Evolutionary conservation across 1,284 basidiomycete species (phyloP), one percentile per base, ranked within the genome.

Genomic region (Cryptococcus depauperatus): DNA sequence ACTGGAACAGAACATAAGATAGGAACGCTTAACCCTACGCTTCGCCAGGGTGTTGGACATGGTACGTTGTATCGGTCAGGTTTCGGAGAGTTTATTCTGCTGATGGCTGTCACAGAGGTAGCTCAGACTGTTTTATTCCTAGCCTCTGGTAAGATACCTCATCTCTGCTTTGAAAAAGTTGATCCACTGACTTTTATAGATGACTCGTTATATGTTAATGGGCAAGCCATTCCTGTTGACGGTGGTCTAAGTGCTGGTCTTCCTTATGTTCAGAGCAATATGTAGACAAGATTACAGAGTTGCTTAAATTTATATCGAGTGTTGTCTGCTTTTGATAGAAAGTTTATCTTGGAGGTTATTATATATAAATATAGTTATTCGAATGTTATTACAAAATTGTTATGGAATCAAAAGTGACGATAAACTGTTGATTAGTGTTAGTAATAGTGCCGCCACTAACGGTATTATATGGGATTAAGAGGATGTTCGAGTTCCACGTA

Each of bases 151-250:
- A 62, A 67, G 76, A 56, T 34, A 19, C 16, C 21, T 37, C 35
- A 10, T 14, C 19, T 8, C 18, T 1, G 3, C 14, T 21, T 18
- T 18, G 9, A 21, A 23, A 16, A 37, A 21, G 2, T 18, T 13
- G 21, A 8, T 21, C 14, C 14, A 18, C 7, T 0, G 2, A 9
- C 5, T 19, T 37, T 13, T 11, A 4, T 53, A 85, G 89, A 91
- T 59, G 87, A 90, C 50, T 82, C 88, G 1, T 90, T 86, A 61
- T 92, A 93, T 66, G 80, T 96, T 46, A 96, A 93, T 61, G 92
- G 88, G 10, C 85, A 93, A 59, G 84, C 83, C 52, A 76, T 90
- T 30, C 82, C 83, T 10, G 83, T 92, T 22, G 90, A 92, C 60
- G 92, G 90, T 8, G 90, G 87, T 0, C 67, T 92, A 46, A 79